phyloP scores from a whole-genome alignment of 1,284 basidiomycete species.

The Sphagnurus paluster region DNA sequence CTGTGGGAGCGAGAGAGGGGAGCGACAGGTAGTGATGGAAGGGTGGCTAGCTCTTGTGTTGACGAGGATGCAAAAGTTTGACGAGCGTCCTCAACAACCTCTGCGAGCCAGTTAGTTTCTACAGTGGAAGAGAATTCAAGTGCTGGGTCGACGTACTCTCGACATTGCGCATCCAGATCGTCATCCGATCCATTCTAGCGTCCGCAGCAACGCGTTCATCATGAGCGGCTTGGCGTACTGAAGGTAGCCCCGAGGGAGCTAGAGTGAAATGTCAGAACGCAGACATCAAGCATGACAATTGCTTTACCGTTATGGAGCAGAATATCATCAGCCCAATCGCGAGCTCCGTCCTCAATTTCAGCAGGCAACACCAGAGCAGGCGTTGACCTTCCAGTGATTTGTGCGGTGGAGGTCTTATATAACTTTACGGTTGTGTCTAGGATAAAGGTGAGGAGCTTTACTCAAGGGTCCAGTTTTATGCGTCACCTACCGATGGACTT shows the following conservation, averaged over 20 bases:
- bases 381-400: constrained; percentile 42
- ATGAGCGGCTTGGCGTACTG: constrained; percentile 49
- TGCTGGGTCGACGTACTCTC: constrained; percentile 56
- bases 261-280: constrained; percentile 1
- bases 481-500: constrained; percentile 60
- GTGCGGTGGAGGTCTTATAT: constrained; percentile 53
- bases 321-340: constrained; percentile 47
- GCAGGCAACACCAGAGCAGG: constrained; percentile 37
- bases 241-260: constrained; percentile 45
- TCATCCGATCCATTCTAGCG: constrained; percentile 64
- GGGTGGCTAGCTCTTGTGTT: constrained; percentile 32
- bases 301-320: constrained; percentile 41
- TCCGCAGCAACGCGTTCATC: constrained; percentile 54
- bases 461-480: constrained; percentile 1
- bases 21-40: constrained; percentile 60
- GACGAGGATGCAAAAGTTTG: constrained; percentile 66
- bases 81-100: constrained; percentile 73
- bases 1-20: constrained; percentile 51
- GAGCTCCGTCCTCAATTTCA: constrained; percentile 32
- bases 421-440: constrained; percentile 58
- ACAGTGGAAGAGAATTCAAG: not conserved
- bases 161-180: constrained; percentile 74
- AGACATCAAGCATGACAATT: not conserved
- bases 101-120: constrained; percentile 35
- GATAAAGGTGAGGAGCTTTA: constrained; percentile 1